Evolutionary conservation across 768 basidiomycete genomes (phyloP), one percentile per base, ranked within the genome.

Genomic region (Galerina sulciceps): DNA sequence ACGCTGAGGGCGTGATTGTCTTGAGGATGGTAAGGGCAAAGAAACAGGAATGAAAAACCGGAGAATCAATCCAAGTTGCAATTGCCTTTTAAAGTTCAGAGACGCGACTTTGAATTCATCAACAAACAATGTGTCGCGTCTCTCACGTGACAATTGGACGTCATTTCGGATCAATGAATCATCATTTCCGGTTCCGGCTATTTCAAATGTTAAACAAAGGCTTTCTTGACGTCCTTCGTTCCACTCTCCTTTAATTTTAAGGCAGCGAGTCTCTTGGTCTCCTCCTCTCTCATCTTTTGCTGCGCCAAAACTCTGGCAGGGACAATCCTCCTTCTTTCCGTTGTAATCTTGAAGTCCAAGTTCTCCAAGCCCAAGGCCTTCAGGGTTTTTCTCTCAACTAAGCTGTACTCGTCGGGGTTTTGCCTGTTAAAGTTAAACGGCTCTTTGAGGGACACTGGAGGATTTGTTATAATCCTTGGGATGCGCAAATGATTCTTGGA

Each of bases 381-480:
- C 44, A 88, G 60, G 34, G 85, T 88, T 75, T 85, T 86, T 60
- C 70, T 75, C 67, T 87, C 87, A 14, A 87, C 86, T 10, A 87
- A 63, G 57, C 81, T 85, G 62, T 79, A 87, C 15, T 83, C 81
- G 0, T 74, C 70, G 11, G 74, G 72, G 62, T 81, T 67, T 23
- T 72, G 74, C 42, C 81, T 72, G 40, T 75, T 64, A 62, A 86
- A 84, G 36, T 79, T 74, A 70, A 88, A 87, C 18, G 86, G 85
- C 57, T 80, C 73, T 50, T 75, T 78, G 50, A 86, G 71, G 37
- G 79, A 72, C 6, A 86, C 85, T 4, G 86, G 85, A 53, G 87
- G 86, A 62, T 88, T 89, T 43, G 86, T 86, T 67, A 88, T 88
- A 53, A 89, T 75, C 59, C 86, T 76, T 22, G 82, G 84, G 17